These are phyloP conservation scores for Chalara sp. DNA, from an alignment of 2,329 filamentous ascomycete species.

Conservation along the genomic window DNA sequence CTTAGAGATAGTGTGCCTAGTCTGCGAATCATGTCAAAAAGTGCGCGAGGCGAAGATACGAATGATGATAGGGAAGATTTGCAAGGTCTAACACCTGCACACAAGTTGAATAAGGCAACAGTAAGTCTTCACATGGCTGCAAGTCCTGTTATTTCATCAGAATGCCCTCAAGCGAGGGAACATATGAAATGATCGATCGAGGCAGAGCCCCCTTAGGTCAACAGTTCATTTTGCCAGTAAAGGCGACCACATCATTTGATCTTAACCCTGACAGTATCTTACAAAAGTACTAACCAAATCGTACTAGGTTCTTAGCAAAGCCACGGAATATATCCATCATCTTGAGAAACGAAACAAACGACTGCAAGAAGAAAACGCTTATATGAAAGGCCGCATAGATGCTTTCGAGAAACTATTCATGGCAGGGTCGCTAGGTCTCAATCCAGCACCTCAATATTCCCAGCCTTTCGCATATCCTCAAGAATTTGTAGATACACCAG, in stretches of 20 bases:
- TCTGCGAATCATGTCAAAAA: conserved; percentile 76
- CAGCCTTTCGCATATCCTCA: conserved; percentile 23
- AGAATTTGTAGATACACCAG: conserved; percentile 22
- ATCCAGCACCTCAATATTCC: conserved; percentile 43
- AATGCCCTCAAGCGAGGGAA: no score
- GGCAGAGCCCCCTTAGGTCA: not conserved
- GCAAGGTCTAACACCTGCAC: conserved; percentile 76
- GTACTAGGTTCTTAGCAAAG: conserved; percentile 67
- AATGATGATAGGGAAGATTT: conserved; percentile 73
- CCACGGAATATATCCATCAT: conserved; percentile 92
- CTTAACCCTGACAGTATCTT: no score
- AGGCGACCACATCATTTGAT: no score
- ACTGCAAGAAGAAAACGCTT: conserved; percentile 72
- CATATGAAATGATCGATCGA: not conserved
- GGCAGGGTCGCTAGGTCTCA: conserved; percentile 59
- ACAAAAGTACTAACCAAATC: conserved; percentile 4
- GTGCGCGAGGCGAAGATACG: conserved; percentile 58
- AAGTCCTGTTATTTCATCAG: no score
- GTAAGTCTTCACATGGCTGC: conserved; percentile 34
- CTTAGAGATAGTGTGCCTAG: conserved; percentile 88
- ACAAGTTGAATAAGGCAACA: conserved; percentile 97
- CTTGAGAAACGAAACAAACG: conserved; percentile 85
- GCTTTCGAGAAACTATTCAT: conserved; percentile 75
- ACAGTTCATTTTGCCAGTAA: no score
- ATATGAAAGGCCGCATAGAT: conserved; percentile 70